Evolutionary conservation across 495 filamentous ascomycete genomes (phyloP), one percentile per base, ranked within the genome.

Genomic region (Xylaria castorea): DNA sequence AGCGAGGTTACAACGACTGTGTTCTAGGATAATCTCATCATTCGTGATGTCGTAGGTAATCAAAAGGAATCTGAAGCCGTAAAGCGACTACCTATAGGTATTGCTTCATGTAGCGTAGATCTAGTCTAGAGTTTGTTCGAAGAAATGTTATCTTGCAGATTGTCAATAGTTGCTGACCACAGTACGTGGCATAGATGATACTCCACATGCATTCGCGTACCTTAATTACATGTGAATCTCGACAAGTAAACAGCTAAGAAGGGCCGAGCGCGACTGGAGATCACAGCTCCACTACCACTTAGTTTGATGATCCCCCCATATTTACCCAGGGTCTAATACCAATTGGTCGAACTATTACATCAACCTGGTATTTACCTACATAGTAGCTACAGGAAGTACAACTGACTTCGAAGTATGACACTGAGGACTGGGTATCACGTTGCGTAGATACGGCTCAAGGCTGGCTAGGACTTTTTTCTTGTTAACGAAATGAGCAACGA

Each of bases 241-340:
- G 38, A 44, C 30, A 50, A 6, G 46, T n/a, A 8, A 12, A n/a
- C 38, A 40, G 58, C 9, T 8, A 30, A 42, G 44, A 64, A 64
- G 61, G 61, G 12, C 61, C 61, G 36, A 64, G 61, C 61, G 61
- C 30, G 27, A 16, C 36, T 9, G 36, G 61, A 44, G 61, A 64
- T 44, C 58, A 40, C 32, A 61, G 32, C 27, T 61, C 58, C 55
- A 60, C 34, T 9, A 55, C 57, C 38, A 42, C 11, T 20, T 61
- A 36, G 32, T 36, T 61, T 34, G 30, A 38, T 61, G 20, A 38
- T 61, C 32, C 20, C 55, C 32, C 57, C 57, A 61, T 61, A 61
- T 61, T 61, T 61, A 61, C 58, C 58, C 58, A 38, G 58, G 58
- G 32, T 22, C 34, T 61, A 38, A 60, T 60, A 34, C 53, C 16